Base-by-base conservation (phyloP, 1,284 basidiomycete genomes). In the Cerrena zonata region DNA sequence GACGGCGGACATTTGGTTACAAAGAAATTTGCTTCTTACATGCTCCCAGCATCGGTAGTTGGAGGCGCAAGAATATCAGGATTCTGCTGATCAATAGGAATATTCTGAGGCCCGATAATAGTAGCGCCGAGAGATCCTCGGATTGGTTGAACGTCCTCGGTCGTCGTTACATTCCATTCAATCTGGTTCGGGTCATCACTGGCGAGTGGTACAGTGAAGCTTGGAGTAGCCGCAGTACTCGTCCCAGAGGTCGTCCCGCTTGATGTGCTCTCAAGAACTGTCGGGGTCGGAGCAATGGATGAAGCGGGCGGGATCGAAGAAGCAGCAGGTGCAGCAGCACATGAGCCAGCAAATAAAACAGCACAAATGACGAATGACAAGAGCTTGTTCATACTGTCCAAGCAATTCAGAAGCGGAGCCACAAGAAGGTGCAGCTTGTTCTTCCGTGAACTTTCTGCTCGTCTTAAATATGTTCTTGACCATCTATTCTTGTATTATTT, bases 51-150 rank as follows among this genome's bases (percentile, higher is more conserved):
- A 61, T 86, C 84, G 1, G 81, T 83, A 2, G 71, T 69, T 3
- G 84, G 83, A 18, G 80, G 79, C 3, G 80, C 78, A 30, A 84
- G 61, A 3, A 76, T 55, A 58, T 86, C 83, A 1, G 81, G 74
- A 54, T 80, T 82, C 64, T 79, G 65, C 41, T 69, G 65, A 52
- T 75, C 76, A 27, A 80, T 60, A 40, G 68, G 60, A 13, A 68
- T 48, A 62, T 84, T 77, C 53, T 71, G 68, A n/a, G 80, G 80
- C 11, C 80, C 80, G 18, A 82, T 53, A 44, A 84, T 62, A 36
- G 65, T 55, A n/a, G 73, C 76, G 26, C 81, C 81, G 5, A 75
- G 67, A 26, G 54, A 45, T 19, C 66, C 71, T 39, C 70, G 65
- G 7, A 66, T 59, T 5, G 72, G 64, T 43, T 62, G 54, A 13